These are phyloP conservation scores for Candida neerlandica DNA, from an alignment of 1,139 yeast genomes.

Conservation along the genomic window DNA sequence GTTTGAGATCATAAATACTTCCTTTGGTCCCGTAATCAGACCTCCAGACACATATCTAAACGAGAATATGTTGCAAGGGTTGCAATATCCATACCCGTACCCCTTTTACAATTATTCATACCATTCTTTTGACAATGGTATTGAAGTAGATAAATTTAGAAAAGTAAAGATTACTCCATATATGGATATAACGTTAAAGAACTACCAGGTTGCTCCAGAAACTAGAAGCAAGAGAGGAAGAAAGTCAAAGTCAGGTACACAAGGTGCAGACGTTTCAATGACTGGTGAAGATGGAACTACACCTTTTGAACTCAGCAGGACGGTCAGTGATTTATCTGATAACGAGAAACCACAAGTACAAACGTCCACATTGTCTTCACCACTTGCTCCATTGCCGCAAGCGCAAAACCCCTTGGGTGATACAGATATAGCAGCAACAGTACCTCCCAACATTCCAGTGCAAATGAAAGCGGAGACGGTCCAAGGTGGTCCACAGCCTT, in stretches of 20 bases:
- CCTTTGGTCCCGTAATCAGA: slow-evolving; percentile 42
- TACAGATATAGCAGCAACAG: background rate
- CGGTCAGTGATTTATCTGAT: slow-evolving; percentile 11
- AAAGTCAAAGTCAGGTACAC: slow-evolving; percentile 6
- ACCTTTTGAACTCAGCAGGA: slow-evolving; percentile 4
- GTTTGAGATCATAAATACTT: slow-evolving; percentile 40
- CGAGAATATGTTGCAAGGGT: slow-evolving; percentile 42
- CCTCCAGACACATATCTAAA: slow-evolving; percentile 45
- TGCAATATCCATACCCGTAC: slow-evolving; percentile 50
- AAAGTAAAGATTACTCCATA: slow-evolving; percentile 37
- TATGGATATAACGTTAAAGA: slow-evolving; percentile 37
- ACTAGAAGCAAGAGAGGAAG: slow-evolving; percentile 13
- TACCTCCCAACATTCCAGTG: background rate
- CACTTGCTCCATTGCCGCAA: background rate
- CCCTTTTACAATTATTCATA: slow-evolving; percentile 51
- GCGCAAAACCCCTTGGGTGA: background rate
- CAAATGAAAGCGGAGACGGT: background rate
- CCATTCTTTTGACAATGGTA: slow-evolving; percentile 38
- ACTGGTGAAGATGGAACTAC: slow-evolving; percentile 1
- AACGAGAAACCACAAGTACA: slow-evolving; percentile 10
- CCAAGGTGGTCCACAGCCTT: background rate
- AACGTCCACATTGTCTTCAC: background rate
- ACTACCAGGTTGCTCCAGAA: slow-evolving; percentile 14
- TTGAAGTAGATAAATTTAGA: slow-evolving; percentile 29
- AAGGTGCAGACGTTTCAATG: background rate